Evolutionary conservation across 139 green algal species (phyloP).

Genomic region (Picochlorum costavermella): DNA sequence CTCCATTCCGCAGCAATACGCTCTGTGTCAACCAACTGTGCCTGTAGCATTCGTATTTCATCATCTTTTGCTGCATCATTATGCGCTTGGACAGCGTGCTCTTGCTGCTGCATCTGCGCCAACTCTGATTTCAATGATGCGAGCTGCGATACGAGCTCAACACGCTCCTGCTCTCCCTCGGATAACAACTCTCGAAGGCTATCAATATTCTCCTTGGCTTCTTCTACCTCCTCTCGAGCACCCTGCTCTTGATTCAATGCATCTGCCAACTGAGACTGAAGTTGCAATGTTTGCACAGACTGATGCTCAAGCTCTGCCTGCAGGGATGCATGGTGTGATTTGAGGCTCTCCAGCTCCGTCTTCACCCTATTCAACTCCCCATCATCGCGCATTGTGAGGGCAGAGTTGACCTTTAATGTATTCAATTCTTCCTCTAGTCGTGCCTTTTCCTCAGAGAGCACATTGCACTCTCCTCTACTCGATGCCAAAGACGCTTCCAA

Average conservation of each 20-base stretch:
- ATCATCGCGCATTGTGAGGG: background rate
- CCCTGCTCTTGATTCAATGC: background rate
- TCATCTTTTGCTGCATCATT: background rate
- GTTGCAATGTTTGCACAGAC: background rate
- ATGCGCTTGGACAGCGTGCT: background rate
- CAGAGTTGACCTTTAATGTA: conserved; percentile 1
- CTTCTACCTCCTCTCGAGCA: conserved; percentile 7
- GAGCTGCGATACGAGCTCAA: background rate
- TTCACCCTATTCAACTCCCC: background rate
- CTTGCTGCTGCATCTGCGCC: background rate
- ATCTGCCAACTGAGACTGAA: background rate
- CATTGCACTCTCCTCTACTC: background rate
- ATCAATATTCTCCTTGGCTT: conserved; percentile 1
- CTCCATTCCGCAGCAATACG: too few relatives aligned
- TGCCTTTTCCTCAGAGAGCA: background rate
- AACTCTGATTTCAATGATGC: background rate
- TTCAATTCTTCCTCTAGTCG: background rate
- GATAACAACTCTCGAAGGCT: background rate
- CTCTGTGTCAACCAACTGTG: too few relatives aligned
- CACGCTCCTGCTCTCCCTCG: background rate
- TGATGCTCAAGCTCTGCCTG: conserved; percentile 5
- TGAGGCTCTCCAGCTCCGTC: background rate
- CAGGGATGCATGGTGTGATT: background rate
- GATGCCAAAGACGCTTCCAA: background rate
- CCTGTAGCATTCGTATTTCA: too few relatives aligned